Evolutionary conservation across 164 flowering plant genomes (phyloP), one percentile per base, ranked within the genome.

Genomic region (Chimonanthus salicifolius): DNA sequence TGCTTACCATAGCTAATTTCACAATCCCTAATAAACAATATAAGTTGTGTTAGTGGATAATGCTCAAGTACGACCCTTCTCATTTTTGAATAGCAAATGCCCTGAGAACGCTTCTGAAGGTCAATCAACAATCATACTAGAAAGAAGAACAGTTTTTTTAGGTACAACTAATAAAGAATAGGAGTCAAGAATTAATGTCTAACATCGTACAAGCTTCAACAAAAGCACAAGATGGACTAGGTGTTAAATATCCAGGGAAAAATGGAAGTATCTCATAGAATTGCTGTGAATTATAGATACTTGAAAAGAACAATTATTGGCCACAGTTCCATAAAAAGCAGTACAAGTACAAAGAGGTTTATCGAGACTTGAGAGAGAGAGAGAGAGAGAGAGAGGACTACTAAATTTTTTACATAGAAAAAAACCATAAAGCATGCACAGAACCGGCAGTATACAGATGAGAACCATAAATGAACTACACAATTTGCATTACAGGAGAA

Each of bases 1-100:
- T 75, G 88, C 98, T 94, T 80, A 94, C 98, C 98, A 94, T 94
- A 62, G 75, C 73, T 79, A 65, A 64, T 50, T 76, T 33, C 20
- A 63, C 47, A 15, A 45, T 76, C 49, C 69, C 74, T 71, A 72
- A 44, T 51, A 49, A 50, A 68, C 45, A 78, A 69, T 5, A 62
- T 66, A 78, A 60, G 72, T 62, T 63, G 68, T 67, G 68, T 68
- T 44, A 70, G 77, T 68, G 66, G 64, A 70, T 33, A 64, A 71
- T 47, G 50, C 68, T 68, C 64, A 65, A 67, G 21, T 69, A 73
- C 49, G 15, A 72, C 71, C 20, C 18, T 68, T 49, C 3, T 62
- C 47, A n/a, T 64, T 43, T 64, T 20, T 51, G 13, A 70, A 64
- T 43, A 45, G 64, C 16, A 49, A n/a, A 54, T 15, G 16, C 16